Percentiles rank a stretch among this genome's conserved stretches.
These are phyloP conservation scores for Pseudomonodictys pantanalensis DNA, from an alignment of 495 filamentous ascomycete genomes.

Conservation along the genomic window DNA sequence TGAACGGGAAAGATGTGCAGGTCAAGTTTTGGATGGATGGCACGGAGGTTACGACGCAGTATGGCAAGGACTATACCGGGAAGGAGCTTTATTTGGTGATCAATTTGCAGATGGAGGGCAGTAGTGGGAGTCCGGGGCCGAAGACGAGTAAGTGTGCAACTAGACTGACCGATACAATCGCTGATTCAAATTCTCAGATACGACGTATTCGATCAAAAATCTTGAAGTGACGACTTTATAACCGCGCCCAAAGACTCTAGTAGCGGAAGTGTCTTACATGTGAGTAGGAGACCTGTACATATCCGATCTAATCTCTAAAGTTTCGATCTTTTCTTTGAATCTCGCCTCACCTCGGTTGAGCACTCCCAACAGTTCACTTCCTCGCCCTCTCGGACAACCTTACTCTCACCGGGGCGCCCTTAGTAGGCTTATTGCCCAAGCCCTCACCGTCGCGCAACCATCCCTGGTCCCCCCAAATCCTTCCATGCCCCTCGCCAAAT, in stretches of 20 bases:
- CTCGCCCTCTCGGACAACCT: too few relatives aligned
- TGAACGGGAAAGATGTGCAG: slow-evolving; percentile 53
- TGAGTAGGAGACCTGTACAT: neutral
- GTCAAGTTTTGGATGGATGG: slow-evolving; percentile 57
- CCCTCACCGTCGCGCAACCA: too few relatives aligned
- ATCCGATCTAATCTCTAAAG: neutral
- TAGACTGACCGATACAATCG: neutral
- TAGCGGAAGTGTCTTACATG: neutral
- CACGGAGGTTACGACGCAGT: slow-evolving; percentile 49
- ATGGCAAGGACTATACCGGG: slow-evolving; percentile 45
- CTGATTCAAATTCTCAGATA: slow-evolving; percentile 9
- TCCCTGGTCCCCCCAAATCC: too few relatives aligned
- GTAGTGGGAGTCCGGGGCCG: slow-evolving; percentile 22
- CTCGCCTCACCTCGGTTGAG: too few relatives aligned
- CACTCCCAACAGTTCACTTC: too few relatives aligned
- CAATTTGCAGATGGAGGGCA: slow-evolving; percentile 31
- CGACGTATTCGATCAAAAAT: slow-evolving; percentile 22
- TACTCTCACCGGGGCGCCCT: too few relatives aligned
- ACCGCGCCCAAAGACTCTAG: neutral
- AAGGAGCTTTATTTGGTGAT: slow-evolving; percentile 28
- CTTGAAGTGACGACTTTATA: slow-evolving; percentile 19
- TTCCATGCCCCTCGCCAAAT: too few relatives aligned
- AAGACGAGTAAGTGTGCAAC: slow-evolving; percentile 10
- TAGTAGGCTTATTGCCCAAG: too few relatives aligned
- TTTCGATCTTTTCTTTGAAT: too few relatives aligned